These are phyloP conservation scores for Trichoderma breve DNA, from an alignment of 2,329 filamentous ascomycete species.

Conservation along the genomic window DNA sequence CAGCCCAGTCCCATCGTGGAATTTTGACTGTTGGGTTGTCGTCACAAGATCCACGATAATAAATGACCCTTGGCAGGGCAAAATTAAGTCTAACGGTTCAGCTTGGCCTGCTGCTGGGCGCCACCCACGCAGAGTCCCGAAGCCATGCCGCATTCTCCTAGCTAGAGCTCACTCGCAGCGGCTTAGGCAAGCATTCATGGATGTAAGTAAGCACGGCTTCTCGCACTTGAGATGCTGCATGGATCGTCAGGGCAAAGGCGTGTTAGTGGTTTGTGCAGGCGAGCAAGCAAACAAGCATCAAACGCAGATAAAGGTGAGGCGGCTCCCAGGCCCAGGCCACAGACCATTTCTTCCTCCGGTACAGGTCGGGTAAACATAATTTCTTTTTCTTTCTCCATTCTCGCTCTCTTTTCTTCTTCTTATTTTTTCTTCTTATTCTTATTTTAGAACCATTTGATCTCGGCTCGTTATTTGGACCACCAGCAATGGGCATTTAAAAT, in stretches of 20 bases:
- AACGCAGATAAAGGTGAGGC: constrained; percentile 10
- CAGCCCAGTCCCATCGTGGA: not conserved
- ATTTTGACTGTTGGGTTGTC: not conserved
- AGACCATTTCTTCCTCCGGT: not conserved
- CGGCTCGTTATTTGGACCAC: not conserved
- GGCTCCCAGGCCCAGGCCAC: constrained; percentile 8
- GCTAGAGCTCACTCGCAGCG: constrained; percentile 4
- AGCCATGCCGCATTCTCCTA: constrained; percentile 4
- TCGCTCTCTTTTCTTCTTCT: not conserved
- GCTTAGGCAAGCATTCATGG: not conserved
- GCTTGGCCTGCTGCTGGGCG: not conserved
- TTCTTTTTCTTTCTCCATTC: not conserved
- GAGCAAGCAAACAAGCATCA: not conserved
- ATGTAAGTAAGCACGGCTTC: constrained; percentile 3
- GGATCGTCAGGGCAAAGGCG: not conserved
- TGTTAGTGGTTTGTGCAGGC: not conserved
- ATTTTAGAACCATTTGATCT: not conserved
- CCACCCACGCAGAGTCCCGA: not conserved
- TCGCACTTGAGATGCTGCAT: constrained; percentile 2
- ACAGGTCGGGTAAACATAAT: not conserved
- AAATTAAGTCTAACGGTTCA: not conserved
- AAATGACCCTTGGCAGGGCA: not conserved
- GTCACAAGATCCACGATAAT: not conserved
- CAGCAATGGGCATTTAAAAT: not conserved
- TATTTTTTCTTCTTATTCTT: not conserved